phyloP scores from a whole-genome alignment of 352 stramenopile genomes.

The Plasmopara muralis region DNA sequence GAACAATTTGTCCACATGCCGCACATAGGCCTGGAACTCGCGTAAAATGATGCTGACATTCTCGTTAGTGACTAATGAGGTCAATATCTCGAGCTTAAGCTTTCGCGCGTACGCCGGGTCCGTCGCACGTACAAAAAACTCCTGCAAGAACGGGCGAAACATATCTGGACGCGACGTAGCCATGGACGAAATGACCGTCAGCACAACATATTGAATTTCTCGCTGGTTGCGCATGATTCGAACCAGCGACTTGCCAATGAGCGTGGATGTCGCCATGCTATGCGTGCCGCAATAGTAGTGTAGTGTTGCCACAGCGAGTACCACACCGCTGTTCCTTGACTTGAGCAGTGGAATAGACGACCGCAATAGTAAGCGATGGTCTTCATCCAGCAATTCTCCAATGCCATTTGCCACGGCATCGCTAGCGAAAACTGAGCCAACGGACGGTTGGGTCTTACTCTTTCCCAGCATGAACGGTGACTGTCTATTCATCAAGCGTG shows the following conservation, averaged over 20 bases:
- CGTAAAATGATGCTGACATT: conserved; percentile 92
- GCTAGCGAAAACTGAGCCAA: conserved; percentile 72
- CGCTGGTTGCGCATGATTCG: conserved; percentile 94
- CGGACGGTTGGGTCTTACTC: conserved; percentile 45
- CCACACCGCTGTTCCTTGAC: conserved; percentile 94
- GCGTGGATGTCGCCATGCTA: conserved; percentile 75
- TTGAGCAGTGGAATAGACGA: conserved; percentile 95
- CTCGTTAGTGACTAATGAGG: conserved; percentile 85
- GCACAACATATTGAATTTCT: conserved; percentile 98
- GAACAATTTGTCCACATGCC: conserved; percentile 93
- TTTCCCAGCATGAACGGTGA: conserved; percentile 50
- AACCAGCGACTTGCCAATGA: conserved; percentile 95
- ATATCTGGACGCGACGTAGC: conserved; percentile 91
- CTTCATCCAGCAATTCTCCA: conserved; percentile 89
- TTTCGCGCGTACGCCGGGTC: conserved; percentile 94
- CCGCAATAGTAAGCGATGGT: conserved; percentile 93
- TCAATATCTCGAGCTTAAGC: conserved; percentile 98
- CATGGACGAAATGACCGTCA: conserved; percentile 94
- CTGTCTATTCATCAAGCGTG: conserved; percentile 19
- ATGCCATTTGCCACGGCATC: conserved; percentile 63
- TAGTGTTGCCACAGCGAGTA: conserved; percentile 93
- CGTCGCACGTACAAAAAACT: conserved; percentile 96
- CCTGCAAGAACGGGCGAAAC: conserved; percentile 94
- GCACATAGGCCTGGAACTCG: conserved; percentile 96
- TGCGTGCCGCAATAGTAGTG: conserved; percentile 96